Conservation (phyloP, 164 flowering plant genomes). For the Litsea cubeba region DNA sequence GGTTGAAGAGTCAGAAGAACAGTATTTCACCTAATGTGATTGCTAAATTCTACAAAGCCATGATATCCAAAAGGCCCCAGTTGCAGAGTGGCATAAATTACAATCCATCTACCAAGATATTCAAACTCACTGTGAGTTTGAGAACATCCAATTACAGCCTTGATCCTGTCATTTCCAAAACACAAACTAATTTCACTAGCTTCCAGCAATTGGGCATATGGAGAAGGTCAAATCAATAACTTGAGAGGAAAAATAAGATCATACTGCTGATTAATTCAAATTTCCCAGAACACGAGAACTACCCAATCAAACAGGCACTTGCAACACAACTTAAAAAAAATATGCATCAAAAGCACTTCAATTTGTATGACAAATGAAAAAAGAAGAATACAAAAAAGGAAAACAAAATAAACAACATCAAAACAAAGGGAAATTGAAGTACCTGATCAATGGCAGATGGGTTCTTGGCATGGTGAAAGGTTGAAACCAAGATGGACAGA, state of each 20-base stretch:
- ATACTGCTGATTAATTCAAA: not conserved
- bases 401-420: not conserved
- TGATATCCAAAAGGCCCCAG: not conserved
- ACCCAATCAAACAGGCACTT: not conserved
- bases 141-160: not conserved
- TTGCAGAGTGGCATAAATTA: not conserved
- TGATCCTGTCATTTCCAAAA: not conserved
- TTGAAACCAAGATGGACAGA: slow-evolving; percentile 76
- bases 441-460: slow-evolving; percentile 97
- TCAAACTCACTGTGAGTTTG: not conserved
- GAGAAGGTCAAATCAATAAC: not conserved
- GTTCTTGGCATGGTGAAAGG: slow-evolving; percentile 73
- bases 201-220: not conserved
- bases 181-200: not conserved
- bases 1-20: not conserved
- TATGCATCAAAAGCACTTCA: not conserved
- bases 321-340: not conserved
- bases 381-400: not conserved
- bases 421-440: not conserved
- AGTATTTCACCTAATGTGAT: not conserved
- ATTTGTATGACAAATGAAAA: not conserved
- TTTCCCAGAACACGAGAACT: not conserved
- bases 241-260: not conserved
- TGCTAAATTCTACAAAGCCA: not conserved
- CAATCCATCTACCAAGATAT: not conserved